Conservation (phyloP, 331 rosid genomes). For the Phaseolus coccineus region DNA sequence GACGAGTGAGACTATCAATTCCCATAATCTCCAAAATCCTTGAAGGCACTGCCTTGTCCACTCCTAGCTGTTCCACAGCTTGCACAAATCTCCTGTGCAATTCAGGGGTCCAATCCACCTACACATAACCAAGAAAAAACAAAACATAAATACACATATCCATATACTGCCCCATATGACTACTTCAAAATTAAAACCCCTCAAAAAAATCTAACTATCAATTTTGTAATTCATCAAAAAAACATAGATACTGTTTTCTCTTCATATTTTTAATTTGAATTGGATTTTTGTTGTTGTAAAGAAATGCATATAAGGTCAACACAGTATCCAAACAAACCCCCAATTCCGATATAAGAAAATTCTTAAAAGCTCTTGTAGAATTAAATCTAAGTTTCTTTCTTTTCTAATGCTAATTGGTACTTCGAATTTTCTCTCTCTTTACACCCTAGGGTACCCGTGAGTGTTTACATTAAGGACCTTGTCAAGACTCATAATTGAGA, state of each 20-base stretch:
- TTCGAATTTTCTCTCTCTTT: neutral
- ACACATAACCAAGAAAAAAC: constrained; percentile 19
- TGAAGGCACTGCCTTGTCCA: constrained; percentile 97
- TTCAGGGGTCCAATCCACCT: constrained; percentile 99
- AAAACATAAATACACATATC: neutral
- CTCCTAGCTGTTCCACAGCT: constrained; percentile 98
- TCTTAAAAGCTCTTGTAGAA: neutral
- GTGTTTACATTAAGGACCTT: constrained; percentile 11
- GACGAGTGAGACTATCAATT: constrained; percentile 94
- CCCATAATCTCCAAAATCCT: constrained; percentile 97
- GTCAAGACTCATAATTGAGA: constrained; percentile 37
- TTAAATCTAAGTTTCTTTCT: neutral
- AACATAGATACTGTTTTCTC: too few species aligned
- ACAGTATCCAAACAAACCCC: too few species aligned
- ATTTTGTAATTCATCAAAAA: too few species aligned
- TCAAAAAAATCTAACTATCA: neutral
- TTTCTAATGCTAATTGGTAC: neutral
- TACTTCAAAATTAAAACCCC: neutral
- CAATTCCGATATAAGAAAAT: too few species aligned
- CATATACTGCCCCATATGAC: neutral
- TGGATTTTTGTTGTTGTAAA: too few species aligned
- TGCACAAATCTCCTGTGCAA: constrained; percentile 88
- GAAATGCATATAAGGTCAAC: too few species aligned
- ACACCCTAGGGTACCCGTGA: constrained; percentile 51
- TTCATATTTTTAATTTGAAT: too few species aligned